Base-by-base conservation (phyloP, 768 basidiomycete genomes). In the Serendipita indica region DNA sequence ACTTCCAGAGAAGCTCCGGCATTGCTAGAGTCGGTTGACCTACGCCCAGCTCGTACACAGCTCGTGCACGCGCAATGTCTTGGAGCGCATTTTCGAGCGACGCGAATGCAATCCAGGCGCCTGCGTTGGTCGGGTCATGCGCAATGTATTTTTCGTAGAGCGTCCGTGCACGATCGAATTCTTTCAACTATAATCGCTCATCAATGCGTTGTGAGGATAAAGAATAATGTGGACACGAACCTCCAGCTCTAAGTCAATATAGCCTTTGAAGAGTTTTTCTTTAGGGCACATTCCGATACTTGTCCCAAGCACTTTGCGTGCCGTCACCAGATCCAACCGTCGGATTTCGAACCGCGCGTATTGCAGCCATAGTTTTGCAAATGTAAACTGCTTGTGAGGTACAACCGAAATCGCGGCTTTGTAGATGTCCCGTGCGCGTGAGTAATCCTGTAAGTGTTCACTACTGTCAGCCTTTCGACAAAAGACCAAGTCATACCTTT, bases 281-380 rank as follows among this genome's bases (percentile, higher is more conserved):
- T 98, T 99, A 0, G 96, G 90, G 65, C 87, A 93, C 84, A 96
- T 86, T 3, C 96, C 96, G 61, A 99, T 89, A 2, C 84, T 86
- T 0, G 83, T 78, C 3, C 96, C 96, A 22, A 99, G 72, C 39
- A 93, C 78, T 69, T 89, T 97, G 41, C 94, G 78, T 2, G 93
- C 94, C 25, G 89, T 82, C 16, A 75, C 72, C 39, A 99, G 71
- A 60, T 96, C 84, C 33, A 93, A 74, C 57, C 80, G 79, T 43
- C 96, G 80, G 5, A 96, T 73, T 70, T 98, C 96, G 64, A 98
- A 98, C 63, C 85, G 82, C 3, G 94, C 90, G 63, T 85, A 94
- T 73, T 87, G 79, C 18, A 88, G 69, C 96, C 96, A 99, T 10
- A 98, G 73, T 71, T 99, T 99, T 2, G 96, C 89, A 64, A 99